These are phyloP conservation scores for Psilocybe azurescens DNA, from an alignment of 768 basidiomycete genomes.

Conservation along the genomic window DNA sequence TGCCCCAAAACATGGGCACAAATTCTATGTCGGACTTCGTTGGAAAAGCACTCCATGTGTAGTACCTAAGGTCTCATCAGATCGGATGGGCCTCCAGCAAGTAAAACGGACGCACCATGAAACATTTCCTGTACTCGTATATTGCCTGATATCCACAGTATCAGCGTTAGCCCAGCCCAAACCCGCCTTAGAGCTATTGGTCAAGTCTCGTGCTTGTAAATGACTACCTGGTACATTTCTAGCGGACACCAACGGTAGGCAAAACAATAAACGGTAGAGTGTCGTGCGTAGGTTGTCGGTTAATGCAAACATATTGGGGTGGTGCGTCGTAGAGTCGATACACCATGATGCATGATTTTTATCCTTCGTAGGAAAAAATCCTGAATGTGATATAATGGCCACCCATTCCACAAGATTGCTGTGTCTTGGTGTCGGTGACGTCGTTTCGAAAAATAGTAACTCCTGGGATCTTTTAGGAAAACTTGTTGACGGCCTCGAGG, in stretches of 20 bases:
- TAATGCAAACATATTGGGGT: too few species aligned
- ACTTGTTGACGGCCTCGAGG: too few species aligned
- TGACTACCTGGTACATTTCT: background rate
- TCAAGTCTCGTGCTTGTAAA: slow-evolving; percentile 23
- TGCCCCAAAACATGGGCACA: slow-evolving; percentile 65
- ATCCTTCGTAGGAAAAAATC: too few species aligned
- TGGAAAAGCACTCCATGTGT: slow-evolving; percentile 50
- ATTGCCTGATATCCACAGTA: slow-evolving; percentile 48
- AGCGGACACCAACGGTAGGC: background rate
- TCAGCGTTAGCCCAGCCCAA: slow-evolving; percentile 54
- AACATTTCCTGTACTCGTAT: slow-evolving; percentile 45
- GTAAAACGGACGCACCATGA: slow-evolving; percentile 44
- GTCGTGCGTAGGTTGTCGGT: background rate
- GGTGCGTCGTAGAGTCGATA: too few species aligned
- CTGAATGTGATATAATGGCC: too few species aligned
- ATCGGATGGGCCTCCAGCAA: background rate
- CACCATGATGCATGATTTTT: too few species aligned
- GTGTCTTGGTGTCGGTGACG: too few species aligned
- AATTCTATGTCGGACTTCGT: slow-evolving; percentile 49
- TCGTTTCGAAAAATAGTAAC: too few species aligned
- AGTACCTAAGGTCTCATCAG: slow-evolving; percentile 45
- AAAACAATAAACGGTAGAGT: background rate
- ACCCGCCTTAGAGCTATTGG: slow-evolving; percentile 49
- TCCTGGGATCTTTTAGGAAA: too few species aligned
- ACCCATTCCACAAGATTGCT: too few species aligned